Base-by-base conservation (phyloP, 2,329 filamentous ascomycete genomes). In the Fusarium camptoceras region DNA sequence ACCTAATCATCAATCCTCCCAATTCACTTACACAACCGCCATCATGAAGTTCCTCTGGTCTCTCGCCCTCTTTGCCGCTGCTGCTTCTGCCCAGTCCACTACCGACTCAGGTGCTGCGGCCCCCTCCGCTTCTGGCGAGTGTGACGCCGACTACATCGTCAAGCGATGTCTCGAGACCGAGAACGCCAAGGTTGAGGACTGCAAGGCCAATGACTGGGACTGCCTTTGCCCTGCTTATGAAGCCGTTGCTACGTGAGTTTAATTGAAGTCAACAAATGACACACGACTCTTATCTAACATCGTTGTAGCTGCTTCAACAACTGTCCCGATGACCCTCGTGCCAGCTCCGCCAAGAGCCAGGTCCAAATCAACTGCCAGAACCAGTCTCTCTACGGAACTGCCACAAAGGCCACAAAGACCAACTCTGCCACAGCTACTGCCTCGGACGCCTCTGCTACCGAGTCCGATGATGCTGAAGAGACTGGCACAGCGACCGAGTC, bases 281-380 rank as follows among this genome's bases (percentile, higher is more conserved):
- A 18, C 30, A 24, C 11, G 12, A 41, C 25, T 18, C 6, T 30
- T 47, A 20, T 48, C 59, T 59, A 59, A 67, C 60, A 64, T 43
- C 50, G 24, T 24, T 16, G 12, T 59, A 85, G 83, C 66, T 87
- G 85, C 83, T 87, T 82, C 80, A 85, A 85, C 81, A 87, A 87
- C 83, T 87, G 85, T 81, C 85, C 85, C 75, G 79, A 83, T 72
- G 85, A 87, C 76, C 3, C 74, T 53, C 79, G 82, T 47, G 77
- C 73, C 65, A 56, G 71, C 55, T 56, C 75, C 22, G 79, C 78
- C 70, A 67, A 78, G 51, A 75, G 78, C 70, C 80, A 83, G 75
- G 79, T 83, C 66, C 75, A 76, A 64, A 78, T 81, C 73, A 83
- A 78, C 80, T 87, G 85, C 80, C 75, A 77, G 59, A 81, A 83